Percentiles rank a stretch among this genome's conserved stretches.
These are phyloP conservation scores for Aureobasidium sp. DNA, from an alignment of 2,329 filamentous ascomycete species.

Conservation along the genomic window DNA sequence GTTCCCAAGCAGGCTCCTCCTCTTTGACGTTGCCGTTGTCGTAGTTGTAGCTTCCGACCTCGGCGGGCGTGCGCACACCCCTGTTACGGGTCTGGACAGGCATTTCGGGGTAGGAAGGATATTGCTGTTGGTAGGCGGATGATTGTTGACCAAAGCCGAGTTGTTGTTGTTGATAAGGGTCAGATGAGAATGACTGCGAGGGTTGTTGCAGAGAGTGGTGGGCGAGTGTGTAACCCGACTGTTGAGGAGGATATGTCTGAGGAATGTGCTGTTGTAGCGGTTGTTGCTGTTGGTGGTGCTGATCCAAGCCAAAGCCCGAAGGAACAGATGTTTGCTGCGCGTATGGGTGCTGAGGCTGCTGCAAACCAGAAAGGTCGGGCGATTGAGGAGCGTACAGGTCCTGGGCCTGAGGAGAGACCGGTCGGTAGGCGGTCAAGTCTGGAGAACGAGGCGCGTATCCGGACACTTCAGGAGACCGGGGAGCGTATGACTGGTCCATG, in stretches of 20 bases:
- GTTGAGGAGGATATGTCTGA: slow-evolving; percentile 13
- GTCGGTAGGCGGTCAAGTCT: slow-evolving; percentile 43
- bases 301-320: not conserved
- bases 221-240: slow-evolving; percentile 6
- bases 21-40: slow-evolving; percentile 25
- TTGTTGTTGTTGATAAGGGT: not conserved
- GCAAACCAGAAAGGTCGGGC: slow-evolving; percentile 16
- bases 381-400: slow-evolving; percentile 19
- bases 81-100: slow-evolving; percentile 18
- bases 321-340: not conserved
- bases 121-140: slow-evolving; percentile 15
- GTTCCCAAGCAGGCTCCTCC: slow-evolving; percentile 24
- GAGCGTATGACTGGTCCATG: slow-evolving; percentile 16
- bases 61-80: slow-evolving; percentile 18
- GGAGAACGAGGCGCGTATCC: slow-evolving; percentile 37
- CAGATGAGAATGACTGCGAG: not conserved
- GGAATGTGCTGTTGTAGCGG: slow-evolving; percentile 11
- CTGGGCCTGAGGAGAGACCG: slow-evolving; percentile 29
- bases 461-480: slow-evolving; percentile 16
- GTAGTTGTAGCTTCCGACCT: slow-evolving; percentile 16
- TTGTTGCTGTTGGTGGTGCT: slow-evolving; percentile 12
- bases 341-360: slow-evolving; percentile 11
- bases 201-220: slow-evolving; percentile 16
- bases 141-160: slow-evolving; percentile 19
- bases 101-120: slow-evolving; percentile 18